These are phyloP conservation scores for Curvularia verruculosa DNA, from an alignment of 2,329 filamentous ascomycete species.

Conservation along the genomic window DNA sequence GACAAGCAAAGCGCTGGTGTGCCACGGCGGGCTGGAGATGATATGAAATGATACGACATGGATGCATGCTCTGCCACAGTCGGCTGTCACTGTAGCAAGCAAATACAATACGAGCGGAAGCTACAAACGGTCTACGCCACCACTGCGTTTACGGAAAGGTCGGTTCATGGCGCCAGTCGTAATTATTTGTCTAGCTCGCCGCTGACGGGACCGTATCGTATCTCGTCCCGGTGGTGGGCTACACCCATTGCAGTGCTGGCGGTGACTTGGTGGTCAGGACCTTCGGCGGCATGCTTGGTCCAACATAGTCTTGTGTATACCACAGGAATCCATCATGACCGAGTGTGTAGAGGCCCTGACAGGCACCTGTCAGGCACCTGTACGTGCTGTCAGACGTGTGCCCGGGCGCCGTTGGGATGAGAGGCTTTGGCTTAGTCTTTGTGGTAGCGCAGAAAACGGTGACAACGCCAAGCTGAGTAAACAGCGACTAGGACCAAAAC, in stretches of 20 bases:
- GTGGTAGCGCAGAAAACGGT: neutral
- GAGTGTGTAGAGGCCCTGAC: neutral
- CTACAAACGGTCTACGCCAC: neutral
- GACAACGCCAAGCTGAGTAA: neutral
- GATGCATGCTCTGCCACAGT: neutral
- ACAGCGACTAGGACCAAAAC: neutral
- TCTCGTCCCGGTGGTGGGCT: neutral
- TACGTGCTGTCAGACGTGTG: neutral
- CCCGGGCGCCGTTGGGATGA: neutral
- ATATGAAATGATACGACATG: neutral
- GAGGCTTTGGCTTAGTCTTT: neutral
- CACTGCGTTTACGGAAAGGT: neutral
- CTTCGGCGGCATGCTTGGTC: too few relatives aligned
- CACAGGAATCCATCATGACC: too few relatives aligned
- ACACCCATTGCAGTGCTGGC: too few relatives aligned
- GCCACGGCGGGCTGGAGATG: neutral
- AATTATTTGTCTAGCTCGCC: neutral
- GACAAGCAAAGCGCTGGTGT: neutral
- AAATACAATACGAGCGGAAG: constrained; percentile 2
- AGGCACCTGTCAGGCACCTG: neutral
- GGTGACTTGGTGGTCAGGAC: too few relatives aligned
- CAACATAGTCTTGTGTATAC: too few relatives aligned
- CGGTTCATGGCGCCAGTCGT: neutral
- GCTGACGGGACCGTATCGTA: neutral
- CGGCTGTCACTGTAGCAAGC: neutral